A percentile compares a stretch with the other conserved stretches of the same genome.
phyloP scores from a whole-genome alignment of 805 yeast species.

The Myxozyma lipomycoides region DNA sequence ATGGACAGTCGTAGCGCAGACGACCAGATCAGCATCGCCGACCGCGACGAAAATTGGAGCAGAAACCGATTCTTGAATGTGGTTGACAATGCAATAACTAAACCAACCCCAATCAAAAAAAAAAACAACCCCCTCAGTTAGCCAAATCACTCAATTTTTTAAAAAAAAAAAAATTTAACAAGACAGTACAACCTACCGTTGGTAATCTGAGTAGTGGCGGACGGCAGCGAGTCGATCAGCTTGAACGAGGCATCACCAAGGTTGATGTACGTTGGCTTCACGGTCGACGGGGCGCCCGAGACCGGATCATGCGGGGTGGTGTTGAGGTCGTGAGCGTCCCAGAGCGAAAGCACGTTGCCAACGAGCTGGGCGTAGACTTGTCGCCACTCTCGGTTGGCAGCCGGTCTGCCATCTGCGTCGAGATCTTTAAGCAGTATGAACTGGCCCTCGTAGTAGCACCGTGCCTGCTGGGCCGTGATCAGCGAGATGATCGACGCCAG shows the following conservation, averaged over 20 bases:
- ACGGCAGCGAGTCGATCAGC: slow-evolving; percentile 32
- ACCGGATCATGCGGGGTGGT: slow-evolving; percentile 39
- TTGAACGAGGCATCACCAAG: slow-evolving; percentile 85
- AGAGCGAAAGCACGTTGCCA: slow-evolving; percentile 87
- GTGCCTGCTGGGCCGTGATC: slow-evolving; percentile 62
- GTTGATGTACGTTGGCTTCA: slow-evolving; percentile 77
- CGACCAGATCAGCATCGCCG: slow-evolving; percentile 70
- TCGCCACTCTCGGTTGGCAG: slow-evolving; percentile 74
- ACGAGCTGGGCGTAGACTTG: slow-evolving; percentile 89
- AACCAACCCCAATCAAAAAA: slow-evolving; percentile 67
- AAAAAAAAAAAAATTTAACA: too few species aligned
- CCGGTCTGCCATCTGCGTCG: slow-evolving; percentile 74
- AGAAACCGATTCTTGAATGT: slow-evolving; percentile 85
- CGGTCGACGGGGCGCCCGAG: slow-evolving; percentile 41
- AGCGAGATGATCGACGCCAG: slow-evolving; percentile 68
- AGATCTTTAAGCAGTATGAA: slow-evolving; percentile 43
- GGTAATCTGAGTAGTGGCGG: slow-evolving; percentile 9
- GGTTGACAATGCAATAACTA: slow-evolving; percentile 85
- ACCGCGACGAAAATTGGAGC: slow-evolving; percentile 66
- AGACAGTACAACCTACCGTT: slow-evolving; percentile 16
- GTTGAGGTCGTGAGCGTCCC: slow-evolving; percentile 63
- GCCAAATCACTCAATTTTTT: too few species aligned
- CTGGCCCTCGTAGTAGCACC: slow-evolving; percentile 58
- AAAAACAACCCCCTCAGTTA: too few species aligned
- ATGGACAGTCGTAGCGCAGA: slow-evolving; percentile 75